Conservation (phyloP, 2,329 filamentous ascomycete genomes). For the Alternaria brassicicola region DNA sequence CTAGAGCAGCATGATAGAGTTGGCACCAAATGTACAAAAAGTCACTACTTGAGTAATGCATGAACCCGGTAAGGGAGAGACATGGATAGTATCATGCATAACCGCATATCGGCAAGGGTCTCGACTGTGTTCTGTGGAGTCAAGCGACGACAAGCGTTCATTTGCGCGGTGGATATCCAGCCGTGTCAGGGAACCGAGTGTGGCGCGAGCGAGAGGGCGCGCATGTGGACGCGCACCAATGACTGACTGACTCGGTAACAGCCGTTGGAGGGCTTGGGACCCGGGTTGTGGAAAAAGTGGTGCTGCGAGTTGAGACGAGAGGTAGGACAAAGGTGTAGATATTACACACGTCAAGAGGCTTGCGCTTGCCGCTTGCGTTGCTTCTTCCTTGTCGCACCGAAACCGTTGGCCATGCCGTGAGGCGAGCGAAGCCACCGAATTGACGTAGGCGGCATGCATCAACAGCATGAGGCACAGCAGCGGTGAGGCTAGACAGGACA, state of each 20-base stretch:
- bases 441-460: not conserved
- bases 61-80: conserved; percentile 2
- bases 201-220: conserved; percentile 15
- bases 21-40: conserved; percentile 8
- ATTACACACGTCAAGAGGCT: not conserved
- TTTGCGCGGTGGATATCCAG: conserved; percentile 9
- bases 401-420: conserved; percentile 7
- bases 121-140: conserved; percentile 16
- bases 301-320: not conserved
- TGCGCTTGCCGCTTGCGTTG: not conserved
- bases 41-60: conserved; percentile 12
- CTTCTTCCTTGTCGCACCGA: not conserved
- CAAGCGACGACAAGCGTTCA: conserved; percentile 5
- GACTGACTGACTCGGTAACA: not conserved
- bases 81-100: conserved; percentile 14
- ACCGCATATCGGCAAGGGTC: conserved; percentile 10
- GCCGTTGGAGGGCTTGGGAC: conserved; percentile 7
- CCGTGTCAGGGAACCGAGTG: conserved; percentile 8
- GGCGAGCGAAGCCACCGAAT: conserved; percentile 6
- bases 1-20: conserved; percentile 4
- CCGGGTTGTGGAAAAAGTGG: conserved; percentile 1
- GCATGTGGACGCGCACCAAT: conserved; percentile 10
- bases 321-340: not conserved
- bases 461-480: conserved; percentile 5
- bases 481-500: conserved; percentile 12